Evolutionary conservation across 2,329 filamentous ascomycete genomes (phyloP), one percentile per base, ranked within the genome.

Genomic region (Trichoderma breve): DNA sequence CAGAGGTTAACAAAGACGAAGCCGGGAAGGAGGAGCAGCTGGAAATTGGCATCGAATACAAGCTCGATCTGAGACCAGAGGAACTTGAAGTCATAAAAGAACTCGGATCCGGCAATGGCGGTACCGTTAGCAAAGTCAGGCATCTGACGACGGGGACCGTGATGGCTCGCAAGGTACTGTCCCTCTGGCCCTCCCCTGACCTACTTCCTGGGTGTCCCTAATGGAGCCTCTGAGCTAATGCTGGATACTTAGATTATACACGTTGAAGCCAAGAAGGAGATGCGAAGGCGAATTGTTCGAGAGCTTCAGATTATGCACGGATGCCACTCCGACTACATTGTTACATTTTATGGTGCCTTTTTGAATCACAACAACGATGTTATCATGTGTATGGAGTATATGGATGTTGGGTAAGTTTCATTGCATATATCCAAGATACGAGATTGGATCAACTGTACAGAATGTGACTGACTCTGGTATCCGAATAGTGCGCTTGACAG

Each of bases 341-440:
- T 99, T 73, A 97, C 92, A 70, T 99, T 98, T 82, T 98, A 98
- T 79, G 96, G 96, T 73, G 96, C 96, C 47, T 99, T 98, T 80
- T 89, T 98, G 79, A 98, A 97, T 80, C 93, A 97, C 79, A 94
- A 94, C 74, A 95, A 97, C 80, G 96, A 99, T 84, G 97, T 99
- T 72, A 97, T 98, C 77, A 95, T 99, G 91, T 99, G 96, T 82
- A 99, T 99, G 96, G 96, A 99, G 82, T 98, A 99, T 81, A 97
- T 97, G 94, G 96, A 99, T 83, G 94, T 95, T 80, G 96, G 96
- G 96, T 98, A 88, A 83, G 93, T 85, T 68, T 34, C 12, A 8
- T 34, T 12, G 9, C 15, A 7, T 36, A 15, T 24, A 2, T 24
- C 12, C 34, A 7, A 11, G 9, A 26, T 51, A 14, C n/a, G 26